A percentile compares a stretch with the other conserved stretches of the same genome.
phyloP scores from a whole-genome alignment of 2,329 filamentous ascomycete genomes.

The Aspergillus aculeatus region DNA sequence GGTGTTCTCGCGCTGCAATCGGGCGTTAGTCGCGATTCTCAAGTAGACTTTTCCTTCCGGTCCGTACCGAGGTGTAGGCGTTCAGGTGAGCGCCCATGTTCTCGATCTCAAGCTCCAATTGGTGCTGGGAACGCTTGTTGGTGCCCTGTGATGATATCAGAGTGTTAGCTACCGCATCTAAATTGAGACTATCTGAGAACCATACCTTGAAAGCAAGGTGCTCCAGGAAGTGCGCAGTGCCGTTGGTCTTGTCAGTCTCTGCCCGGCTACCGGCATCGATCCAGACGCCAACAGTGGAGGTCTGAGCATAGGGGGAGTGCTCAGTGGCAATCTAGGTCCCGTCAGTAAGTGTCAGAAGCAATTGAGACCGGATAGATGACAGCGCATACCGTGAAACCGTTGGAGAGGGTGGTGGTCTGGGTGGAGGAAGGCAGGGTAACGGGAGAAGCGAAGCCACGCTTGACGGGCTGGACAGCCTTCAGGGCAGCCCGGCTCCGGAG shows the following conservation, averaged over 20 bases:
- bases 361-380: constrained; percentile 15
- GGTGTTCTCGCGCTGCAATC: constrained; percentile 85
- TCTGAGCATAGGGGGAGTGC: constrained; percentile 97
- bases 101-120: constrained; percentile 99
- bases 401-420: constrained; percentile 92
- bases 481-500: constrained; percentile 84
- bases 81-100: constrained; percentile 99
- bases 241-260: constrained; percentile 98
- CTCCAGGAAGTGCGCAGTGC: constrained; percentile 98
- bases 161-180: constrained; percentile 12
- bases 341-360: constrained; percentile 31
- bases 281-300: constrained; percentile 97
- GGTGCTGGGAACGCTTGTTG: constrained; percentile 88
- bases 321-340: constrained; percentile 82
- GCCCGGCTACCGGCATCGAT: constrained; percentile 98
- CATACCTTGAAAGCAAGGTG: constrained; percentile 98
- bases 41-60: constrained; percentile 22
- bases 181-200: not conserved
- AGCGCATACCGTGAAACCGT: constrained; percentile 83
- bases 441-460: constrained; percentile 87
- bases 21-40: constrained; percentile 25
- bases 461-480: constrained; percentile 72
- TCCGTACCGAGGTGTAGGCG: constrained; percentile 93
- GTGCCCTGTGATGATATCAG: constrained; percentile 62
- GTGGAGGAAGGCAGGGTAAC: constrained; percentile 72